phyloP scores from a whole-genome alignment of 2,329 filamentous ascomycete species.

The Stemphylium lycopersici region DNA sequence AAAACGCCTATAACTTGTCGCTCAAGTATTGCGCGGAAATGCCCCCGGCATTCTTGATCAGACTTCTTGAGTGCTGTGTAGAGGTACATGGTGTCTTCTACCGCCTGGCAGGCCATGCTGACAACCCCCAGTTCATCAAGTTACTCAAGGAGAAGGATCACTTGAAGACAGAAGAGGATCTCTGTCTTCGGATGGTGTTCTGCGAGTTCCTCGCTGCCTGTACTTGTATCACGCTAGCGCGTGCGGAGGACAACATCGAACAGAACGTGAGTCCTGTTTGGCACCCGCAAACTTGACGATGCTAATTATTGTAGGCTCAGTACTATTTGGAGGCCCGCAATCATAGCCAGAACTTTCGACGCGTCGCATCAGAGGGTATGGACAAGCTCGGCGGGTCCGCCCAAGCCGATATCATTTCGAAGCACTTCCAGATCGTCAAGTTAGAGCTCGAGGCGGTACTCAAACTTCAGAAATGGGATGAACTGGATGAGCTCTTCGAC shows the following conservation, averaged over 20 bases:
- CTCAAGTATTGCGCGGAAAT: conserved; percentile 67
- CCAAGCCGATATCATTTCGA: conserved; percentile 62
- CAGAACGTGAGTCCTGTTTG: conserved; percentile 43
- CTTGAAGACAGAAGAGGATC: conserved; percentile 50
- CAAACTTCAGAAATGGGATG: conserved; percentile 70
- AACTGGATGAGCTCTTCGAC: conserved; percentile 66
- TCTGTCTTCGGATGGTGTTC: conserved; percentile 66
- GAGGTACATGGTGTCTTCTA: conserved; percentile 39
- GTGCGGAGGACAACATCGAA: conserved; percentile 51
- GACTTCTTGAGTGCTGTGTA: conserved; percentile 58
- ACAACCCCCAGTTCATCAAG: conserved; percentile 48
- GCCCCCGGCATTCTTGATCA: conserved; percentile 60
- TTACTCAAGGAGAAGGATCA: conserved; percentile 39
- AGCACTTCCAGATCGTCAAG: conserved; percentile 70
- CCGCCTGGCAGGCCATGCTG: background rate
- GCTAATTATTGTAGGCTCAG: conserved; percentile 58
- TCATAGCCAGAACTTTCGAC: conserved; percentile 66
- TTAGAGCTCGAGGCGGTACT: conserved; percentile 82
- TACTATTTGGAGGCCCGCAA: conserved; percentile 67
- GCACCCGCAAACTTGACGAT: conserved; percentile 13
- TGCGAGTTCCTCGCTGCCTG: conserved; percentile 70
- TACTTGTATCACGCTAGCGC: conserved; percentile 55
- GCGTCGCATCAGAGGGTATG: conserved; percentile 47
- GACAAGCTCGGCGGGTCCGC: conserved; percentile 52
- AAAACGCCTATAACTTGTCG: conserved; percentile 79